Evolutionary conservation across 441 rosid genomes (phyloP), one percentile per base, ranked within the genome.

Genomic region (Viola pubescens): DNA sequence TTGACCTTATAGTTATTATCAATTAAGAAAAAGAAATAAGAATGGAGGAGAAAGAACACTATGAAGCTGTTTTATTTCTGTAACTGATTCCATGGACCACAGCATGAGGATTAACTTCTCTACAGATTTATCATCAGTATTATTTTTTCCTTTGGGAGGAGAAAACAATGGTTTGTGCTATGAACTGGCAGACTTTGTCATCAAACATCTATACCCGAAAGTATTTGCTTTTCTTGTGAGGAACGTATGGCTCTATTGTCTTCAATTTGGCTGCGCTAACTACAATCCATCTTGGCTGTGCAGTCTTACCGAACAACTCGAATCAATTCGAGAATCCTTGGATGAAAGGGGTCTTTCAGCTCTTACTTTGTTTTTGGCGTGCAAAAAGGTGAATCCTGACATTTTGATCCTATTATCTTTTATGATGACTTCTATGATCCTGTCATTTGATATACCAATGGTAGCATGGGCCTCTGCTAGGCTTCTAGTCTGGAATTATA

Each of bases 231-330:
- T 48, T 62, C 10, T 13, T 48, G 13, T 54, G 9, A 52, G 60
- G 61, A 67, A 61, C 47, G 50, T 51, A 43, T 53, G 7, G 9
- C 58, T 19, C 34, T 16, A 5, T 49, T 4, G 40, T 52, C 37
- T 51, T 44, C 9, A 0, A 41, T 16, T 54, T 37, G 10, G 8
- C 37, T 63, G 9, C 26, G 19, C 50, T 66, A 53, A 46, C 48
- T 16, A 26, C 38, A 13, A 13, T 38, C 61, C 61, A 26, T 54
- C 71, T 68, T 56, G 66, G 49, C 37, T 65, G 26, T 77, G 73
- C 80, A 90, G 99, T 82, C 99, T 94, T 65, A 74, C 90, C 9
- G 96, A 94, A 71, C 99, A 88, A 62, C 97, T 94, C 70, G 94
- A 83, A 61, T 86, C 91, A 16, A 75, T 90, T 65, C 85, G 71